These are phyloP conservation scores for Reutealis trisperma DNA, from an alignment of 345 rosid species.

Conservation along the genomic window DNA sequence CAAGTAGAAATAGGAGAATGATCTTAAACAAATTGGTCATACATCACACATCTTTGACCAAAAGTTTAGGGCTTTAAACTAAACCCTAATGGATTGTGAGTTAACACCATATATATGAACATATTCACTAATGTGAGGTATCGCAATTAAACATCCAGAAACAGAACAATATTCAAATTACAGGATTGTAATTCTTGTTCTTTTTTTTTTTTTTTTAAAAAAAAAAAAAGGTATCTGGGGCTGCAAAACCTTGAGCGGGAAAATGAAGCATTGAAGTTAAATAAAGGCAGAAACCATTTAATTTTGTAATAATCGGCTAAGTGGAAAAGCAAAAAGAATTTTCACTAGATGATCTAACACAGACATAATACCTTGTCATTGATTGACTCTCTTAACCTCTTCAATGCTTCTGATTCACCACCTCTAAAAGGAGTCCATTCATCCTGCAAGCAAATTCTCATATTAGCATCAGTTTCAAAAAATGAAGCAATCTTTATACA, in stretches of 20 bases:
- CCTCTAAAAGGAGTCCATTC: slow-evolving; percentile 75
- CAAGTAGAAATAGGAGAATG: not conserved
- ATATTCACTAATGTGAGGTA: not conserved
- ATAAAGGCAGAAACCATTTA: not conserved
- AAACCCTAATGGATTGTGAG: not conserved
- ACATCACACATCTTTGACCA: not conserved
- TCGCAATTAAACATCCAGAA: not conserved
- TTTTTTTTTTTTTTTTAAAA: too few relatives aligned
- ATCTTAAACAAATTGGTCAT: not conserved
- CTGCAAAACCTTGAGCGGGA: not conserved
- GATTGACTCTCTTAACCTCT: slow-evolving; percentile 60
- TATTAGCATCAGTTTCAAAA: not conserved
- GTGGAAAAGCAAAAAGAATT: not conserved
- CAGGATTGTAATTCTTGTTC: not conserved
- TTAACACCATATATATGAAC: not conserved
- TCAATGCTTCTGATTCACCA: slow-evolving; percentile 83
- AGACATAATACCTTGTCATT: slow-evolving; percentile 56
- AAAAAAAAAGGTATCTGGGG: not conserved
- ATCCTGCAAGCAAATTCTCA: slow-evolving; percentile 38
- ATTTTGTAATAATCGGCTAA: not conserved
- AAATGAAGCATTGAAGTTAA: not conserved
- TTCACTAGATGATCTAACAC: not conserved
- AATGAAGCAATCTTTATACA: not conserved
- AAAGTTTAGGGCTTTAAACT: not conserved
- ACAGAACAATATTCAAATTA: not conserved